Conservation (phyloP, 2,329 filamentous ascomycete species). For the Bipolaris sorokiniana region DNA sequence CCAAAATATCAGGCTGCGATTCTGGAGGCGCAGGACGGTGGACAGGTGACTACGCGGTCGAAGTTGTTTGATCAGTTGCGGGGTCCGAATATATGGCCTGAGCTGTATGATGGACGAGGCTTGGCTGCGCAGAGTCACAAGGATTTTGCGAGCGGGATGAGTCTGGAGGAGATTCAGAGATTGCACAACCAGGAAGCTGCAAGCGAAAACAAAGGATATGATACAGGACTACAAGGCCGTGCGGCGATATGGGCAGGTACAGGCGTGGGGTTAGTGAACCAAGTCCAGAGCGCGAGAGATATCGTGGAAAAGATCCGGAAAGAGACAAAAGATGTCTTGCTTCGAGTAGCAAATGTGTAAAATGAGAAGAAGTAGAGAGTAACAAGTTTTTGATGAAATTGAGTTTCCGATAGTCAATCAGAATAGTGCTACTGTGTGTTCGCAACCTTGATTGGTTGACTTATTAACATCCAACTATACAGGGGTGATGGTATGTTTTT, state of each 20-base stretch:
- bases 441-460: neutral
- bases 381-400: neutral
- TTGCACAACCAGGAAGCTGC: constrained; percentile 56
- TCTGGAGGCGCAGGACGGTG: constrained; percentile 56
- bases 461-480: neutral
- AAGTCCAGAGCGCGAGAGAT: constrained; percentile 57
- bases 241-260: constrained; percentile 64
- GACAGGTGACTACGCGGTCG: constrained; percentile 56
- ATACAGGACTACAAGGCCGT: constrained; percentile 57
- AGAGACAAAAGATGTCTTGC: constrained; percentile 47
- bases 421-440: too few relatives aligned
- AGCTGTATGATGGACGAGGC: constrained; percentile 62
- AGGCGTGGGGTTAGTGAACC: constrained; percentile 63
- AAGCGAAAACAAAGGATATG: constrained; percentile 59
- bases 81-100: constrained; percentile 65
- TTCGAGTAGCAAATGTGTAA: constrained; percentile 15
- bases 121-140: constrained; percentile 60
- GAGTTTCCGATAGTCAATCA: too few relatives aligned
- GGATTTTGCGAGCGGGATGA: constrained; percentile 49
- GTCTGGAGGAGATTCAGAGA: constrained; percentile 52
- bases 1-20: constrained; percentile 56
- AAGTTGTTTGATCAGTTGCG: constrained; percentile 61
- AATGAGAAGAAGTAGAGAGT: neutral
- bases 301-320: constrained; percentile 56
- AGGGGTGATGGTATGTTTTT: neutral